A percentile compares a stretch with the other conserved stretches of the same genome.
Evolutionary conservation across 2,329 filamentous ascomycete genomes (phyloP).

Genomic region (Westerdykella aurantiaca): DNA sequence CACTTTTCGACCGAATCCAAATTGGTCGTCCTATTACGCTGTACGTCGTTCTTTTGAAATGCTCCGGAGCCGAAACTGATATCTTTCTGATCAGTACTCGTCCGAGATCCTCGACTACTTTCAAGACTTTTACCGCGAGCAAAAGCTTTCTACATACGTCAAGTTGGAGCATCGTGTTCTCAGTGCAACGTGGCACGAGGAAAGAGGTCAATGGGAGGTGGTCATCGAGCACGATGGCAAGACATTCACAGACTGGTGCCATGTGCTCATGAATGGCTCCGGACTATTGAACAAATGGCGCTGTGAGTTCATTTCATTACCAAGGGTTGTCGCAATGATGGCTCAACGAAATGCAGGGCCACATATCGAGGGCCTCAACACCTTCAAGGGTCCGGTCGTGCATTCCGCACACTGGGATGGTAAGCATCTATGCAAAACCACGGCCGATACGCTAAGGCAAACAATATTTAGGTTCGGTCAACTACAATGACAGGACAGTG

Average conservation of each 20-base stretch:
- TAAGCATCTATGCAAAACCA: slow-evolving; percentile 9
- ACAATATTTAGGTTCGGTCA: slow-evolving; percentile 19
- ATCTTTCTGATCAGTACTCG: slow-evolving; percentile 9
- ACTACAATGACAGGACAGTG: slow-evolving; percentile 28
- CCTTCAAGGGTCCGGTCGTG: slow-evolving; percentile 32
- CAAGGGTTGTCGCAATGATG: slow-evolving; percentile 27
- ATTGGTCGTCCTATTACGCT: slow-evolving; percentile 40
- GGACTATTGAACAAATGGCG: slow-evolving; percentile 17
- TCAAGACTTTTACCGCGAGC: slow-evolving; percentile 27
- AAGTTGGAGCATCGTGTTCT: slow-evolving; percentile 10
- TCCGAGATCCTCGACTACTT: slow-evolving; percentile 39
- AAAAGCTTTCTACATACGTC: slow-evolving; percentile 25
- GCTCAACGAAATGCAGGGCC: slow-evolving; percentile 31
- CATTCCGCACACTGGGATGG: slow-evolving; percentile 34
- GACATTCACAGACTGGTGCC: slow-evolving; percentile 18
- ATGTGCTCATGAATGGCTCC: slow-evolving; percentile 28
- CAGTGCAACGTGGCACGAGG: slow-evolving; percentile 27
- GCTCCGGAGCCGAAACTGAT: not conserved
- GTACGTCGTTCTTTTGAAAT: slow-evolving; percentile 3
- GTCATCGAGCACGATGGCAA: slow-evolving; percentile 32
- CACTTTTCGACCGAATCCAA: slow-evolving; percentile 39
- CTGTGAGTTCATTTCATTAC: slow-evolving; percentile 1
- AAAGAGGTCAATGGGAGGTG: slow-evolving; percentile 33
- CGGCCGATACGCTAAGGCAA: not conserved
- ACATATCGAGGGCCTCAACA: slow-evolving; percentile 26